phyloP scores from a whole-genome alignment of 495 filamentous ascomycete species.

The Tuber borchii region DNA sequence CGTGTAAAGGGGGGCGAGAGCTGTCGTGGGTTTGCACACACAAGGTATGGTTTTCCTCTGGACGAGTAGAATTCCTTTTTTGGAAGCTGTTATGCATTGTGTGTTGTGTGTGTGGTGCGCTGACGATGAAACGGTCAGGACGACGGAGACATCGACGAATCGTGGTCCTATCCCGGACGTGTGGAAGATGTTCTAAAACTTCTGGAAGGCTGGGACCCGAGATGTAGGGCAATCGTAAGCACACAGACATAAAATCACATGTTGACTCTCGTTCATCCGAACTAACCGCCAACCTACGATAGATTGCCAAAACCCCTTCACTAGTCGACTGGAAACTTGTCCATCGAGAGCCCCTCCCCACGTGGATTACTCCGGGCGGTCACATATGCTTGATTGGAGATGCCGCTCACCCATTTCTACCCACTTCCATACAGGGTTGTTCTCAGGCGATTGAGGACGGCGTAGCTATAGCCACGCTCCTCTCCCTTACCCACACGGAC shows the following conservation, averaged over 20 bases:
- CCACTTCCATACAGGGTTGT: conserved; percentile 64
- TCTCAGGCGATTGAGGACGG: conserved; percentile 70
- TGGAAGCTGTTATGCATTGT: not conserved
- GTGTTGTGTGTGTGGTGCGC: conserved; percentile 3
- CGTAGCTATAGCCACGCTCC: conserved; percentile 57
- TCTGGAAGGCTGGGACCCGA: conserved; percentile 60
- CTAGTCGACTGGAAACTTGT: conserved; percentile 65
- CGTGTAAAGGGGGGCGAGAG: conserved; percentile 57
- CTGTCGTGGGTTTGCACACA: conserved; percentile 69
- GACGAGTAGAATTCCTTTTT: not conserved
- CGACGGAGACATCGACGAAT: conserved; percentile 55
- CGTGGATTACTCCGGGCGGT: conserved; percentile 55
- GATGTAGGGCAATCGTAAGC: conserved; percentile 38
- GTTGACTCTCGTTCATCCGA: not conserved
- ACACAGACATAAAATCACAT: conserved; percentile 25
- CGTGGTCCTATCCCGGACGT: conserved; percentile 58
- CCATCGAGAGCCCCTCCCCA: conserved; percentile 61
- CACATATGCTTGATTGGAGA: conserved; percentile 63
- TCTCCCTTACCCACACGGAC: conserved; percentile 45
- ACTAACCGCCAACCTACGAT: conserved; percentile 45
- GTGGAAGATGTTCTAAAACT: conserved; percentile 55
- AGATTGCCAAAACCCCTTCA: conserved; percentile 52
- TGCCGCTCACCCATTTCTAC: conserved; percentile 66
- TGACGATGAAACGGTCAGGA: conserved; percentile 41
- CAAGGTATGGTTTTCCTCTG: conserved; percentile 42